A percentile compares a stretch with the other conserved stretches of the same genome.
Conservation (phyloP, 257 asterid genomes). For the Vinca minor region DNA sequence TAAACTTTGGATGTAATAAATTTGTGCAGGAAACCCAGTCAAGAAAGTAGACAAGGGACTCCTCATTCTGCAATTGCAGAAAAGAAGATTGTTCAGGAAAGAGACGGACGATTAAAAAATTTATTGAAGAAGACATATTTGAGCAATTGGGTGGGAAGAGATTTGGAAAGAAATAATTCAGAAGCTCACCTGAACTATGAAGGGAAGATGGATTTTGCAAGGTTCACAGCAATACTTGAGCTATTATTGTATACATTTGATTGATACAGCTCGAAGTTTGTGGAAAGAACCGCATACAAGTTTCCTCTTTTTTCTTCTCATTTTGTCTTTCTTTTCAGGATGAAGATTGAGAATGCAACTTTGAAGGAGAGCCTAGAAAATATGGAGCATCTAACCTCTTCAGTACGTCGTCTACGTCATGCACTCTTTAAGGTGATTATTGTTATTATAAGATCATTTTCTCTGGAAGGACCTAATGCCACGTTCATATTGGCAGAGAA, state of each 20-base stretch:
- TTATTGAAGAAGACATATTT: constrained; percentile 56
- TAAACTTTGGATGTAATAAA: not conserved
- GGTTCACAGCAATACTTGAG: constrained; percentile 30
- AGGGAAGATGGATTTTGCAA: constrained; percentile 55
- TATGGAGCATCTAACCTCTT: constrained; percentile 83
- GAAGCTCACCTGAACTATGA: constrained; percentile 33
- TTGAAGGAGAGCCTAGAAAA: constrained; percentile 86
- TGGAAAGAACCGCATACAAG: not conserved
- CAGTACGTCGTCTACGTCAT: constrained; percentile 60
- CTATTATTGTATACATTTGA: not conserved
- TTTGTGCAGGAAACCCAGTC: constrained; percentile 35
- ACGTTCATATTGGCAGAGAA: not conserved
- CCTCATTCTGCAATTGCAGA: constrained; percentile 28
- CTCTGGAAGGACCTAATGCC: not conserved
- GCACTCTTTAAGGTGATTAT: constrained; percentile 61
- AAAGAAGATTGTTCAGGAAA: constrained; percentile 41
- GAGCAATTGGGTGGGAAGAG: constrained; percentile 58
- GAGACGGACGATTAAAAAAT: constrained; percentile 65
- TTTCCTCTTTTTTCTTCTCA: constrained; percentile 2
- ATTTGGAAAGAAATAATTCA: constrained; percentile 40
- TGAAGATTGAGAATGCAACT: constrained; percentile 91
- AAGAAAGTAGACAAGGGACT: constrained; percentile 36
- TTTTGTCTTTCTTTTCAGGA: constrained; percentile 38
- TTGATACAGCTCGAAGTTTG: not conserved
- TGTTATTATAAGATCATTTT: not conserved